Evolutionary conservation across 2,329 filamentous ascomycete genomes (phyloP).

Genomic region (Calycina herbarum): DNA sequence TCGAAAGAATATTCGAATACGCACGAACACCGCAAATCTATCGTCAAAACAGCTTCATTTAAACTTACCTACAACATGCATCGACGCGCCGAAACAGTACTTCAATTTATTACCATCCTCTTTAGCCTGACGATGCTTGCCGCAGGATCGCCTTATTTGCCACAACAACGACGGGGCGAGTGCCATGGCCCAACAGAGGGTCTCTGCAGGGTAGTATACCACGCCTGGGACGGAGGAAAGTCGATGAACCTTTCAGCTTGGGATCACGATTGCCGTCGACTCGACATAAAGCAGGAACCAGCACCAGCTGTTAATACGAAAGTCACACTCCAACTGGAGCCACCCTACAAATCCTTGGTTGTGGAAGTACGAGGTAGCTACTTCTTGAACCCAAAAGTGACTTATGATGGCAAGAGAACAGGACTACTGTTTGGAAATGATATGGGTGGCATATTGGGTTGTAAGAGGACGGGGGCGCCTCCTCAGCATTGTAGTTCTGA

Average conservation of each 20-base stretch:
- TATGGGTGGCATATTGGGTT: background rate
- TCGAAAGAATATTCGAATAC: background rate
- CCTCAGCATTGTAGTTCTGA: background rate
- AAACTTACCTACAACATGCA: background rate
- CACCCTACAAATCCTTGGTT: background rate
- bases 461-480: background rate
- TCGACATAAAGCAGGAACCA: background rate
- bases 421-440: background rate
- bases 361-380: background rate
- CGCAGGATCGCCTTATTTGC: background rate
- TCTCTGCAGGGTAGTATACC: background rate
- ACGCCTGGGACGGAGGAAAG: background rate
- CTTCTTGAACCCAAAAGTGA: background rate
- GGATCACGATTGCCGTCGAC: background rate
- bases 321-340: background rate
- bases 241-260: background rate
- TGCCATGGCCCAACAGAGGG: background rate
- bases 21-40: background rate
- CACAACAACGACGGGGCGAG: background rate
- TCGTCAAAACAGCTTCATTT: background rate
- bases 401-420: background rate
- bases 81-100: background rate
- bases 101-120: background rate
- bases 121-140: background rate
- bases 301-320: background rate